Evolutionary conservation across 2,329 filamentous ascomycete genomes (phyloP), one percentile per base, ranked within the genome.

Genomic region (Chaetomium globosum): DNA sequence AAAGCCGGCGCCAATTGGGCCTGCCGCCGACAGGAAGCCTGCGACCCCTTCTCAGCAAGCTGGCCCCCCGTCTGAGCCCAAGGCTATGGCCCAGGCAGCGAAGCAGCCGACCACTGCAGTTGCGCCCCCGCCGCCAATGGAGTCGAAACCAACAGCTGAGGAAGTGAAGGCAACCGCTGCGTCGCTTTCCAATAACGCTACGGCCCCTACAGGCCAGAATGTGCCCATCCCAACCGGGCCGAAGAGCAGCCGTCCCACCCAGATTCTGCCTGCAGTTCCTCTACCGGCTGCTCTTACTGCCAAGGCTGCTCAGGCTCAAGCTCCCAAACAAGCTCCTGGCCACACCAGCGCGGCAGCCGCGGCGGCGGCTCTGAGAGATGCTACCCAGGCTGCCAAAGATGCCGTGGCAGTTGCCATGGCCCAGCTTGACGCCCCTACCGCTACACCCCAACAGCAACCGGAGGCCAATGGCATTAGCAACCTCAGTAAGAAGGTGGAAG

Each of bases 371-470:
- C 79, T 89, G 10, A 83, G 85, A 68, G 88, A 90, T 77, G 89
- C 90, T 1, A 93, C 90, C 0, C 86, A 89, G 74, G 87, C 89
- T 48, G 90, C 90, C 1, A 89, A 87, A 71, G 90, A 89, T 33
- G 90, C 90, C 9, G 86, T 89, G 49, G 91, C 91, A 1, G 92
- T 93, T 88, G 89, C 90, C 3, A 93, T 93, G 89, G 89, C 90
- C 1, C 89, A 91, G 73, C 82, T 93, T 3, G 77, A 80, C 36
- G 78, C 77, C 5, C 77, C 77, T 33, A 72, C 48, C 21, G 12
- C 73, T 13, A 69, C 71, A 26, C 72, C 23, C 67, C 72, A 65
- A 57, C 76, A 77, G 48, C 71, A 74, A 23, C 80, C 79, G 39
- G 78, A 77, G 33, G 4, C 53, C 2, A 84, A 79, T 21, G 79